Conservation (phyloP, 2,329 filamentous ascomycete species). For the Dactylonectria macrodidyma region DNA sequence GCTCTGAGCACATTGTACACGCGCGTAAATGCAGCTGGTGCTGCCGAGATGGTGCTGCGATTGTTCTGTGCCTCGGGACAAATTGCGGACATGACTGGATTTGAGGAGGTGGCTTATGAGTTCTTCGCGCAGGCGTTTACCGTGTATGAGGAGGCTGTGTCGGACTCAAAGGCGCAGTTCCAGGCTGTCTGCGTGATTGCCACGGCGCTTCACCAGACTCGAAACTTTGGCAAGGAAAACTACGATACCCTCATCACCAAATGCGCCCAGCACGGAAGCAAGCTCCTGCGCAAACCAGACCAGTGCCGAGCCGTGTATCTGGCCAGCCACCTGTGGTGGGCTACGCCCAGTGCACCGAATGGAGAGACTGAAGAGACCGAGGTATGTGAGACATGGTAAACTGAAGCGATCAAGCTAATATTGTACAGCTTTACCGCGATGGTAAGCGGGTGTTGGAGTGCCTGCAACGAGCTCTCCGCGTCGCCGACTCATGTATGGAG, state of each 20-base stretch:
- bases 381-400: constrained; percentile 65
- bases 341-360: constrained; percentile 83
- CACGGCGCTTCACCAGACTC: constrained; percentile 87
- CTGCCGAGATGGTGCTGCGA: constrained; percentile 89
- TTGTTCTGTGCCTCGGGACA: constrained; percentile 94
- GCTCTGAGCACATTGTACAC: constrained; percentile 89
- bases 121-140: constrained; percentile 99
- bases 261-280: constrained; percentile 95
- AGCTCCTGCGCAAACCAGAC: constrained; percentile 96
- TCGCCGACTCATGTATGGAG: constrained; percentile 99
- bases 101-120: constrained; percentile 97
- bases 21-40: constrained; percentile 81
- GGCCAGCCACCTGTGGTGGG: constrained; percentile 98
- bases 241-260: constrained; percentile 99
- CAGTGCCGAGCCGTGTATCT: constrained; percentile 97
- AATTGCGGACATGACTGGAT: constrained; percentile 90
- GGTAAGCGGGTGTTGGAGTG: constrained; percentile 98
- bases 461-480: constrained; percentile 92
- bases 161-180: constrained; percentile 96
- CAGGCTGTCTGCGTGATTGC: constrained; percentile 97
- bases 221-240: constrained; percentile 95
- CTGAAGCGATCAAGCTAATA: constrained; percentile 36
- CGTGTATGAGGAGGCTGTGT: constrained; percentile 96
- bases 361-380: constrained; percentile 86
- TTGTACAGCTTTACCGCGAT: constrained; percentile 88